Percentiles rank a stretch among this genome's conserved stretches.
These are phyloP conservation scores for Thielaviopsis populi DNA, from an alignment of 2,329 filamentous ascomycete genomes.

Conservation along the genomic window DNA sequence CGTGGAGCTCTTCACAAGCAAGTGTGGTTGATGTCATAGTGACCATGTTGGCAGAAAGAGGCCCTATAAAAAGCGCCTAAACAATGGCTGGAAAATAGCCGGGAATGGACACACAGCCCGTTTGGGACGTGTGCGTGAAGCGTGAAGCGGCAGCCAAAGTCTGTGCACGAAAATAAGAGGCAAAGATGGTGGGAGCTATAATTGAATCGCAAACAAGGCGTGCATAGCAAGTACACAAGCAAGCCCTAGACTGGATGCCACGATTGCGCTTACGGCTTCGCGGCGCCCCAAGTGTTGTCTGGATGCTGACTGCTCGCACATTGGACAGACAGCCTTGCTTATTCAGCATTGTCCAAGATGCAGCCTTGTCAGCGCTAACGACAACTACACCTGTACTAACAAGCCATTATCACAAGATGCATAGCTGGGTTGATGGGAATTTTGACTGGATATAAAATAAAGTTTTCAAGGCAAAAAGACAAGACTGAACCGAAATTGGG, in stretches of 20 bases:
- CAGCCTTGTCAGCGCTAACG: not conserved
- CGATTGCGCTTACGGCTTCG: too few relatives aligned
- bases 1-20: not conserved
- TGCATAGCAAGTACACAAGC: too few relatives aligned
- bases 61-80: not conserved
- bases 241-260: too few relatives aligned
- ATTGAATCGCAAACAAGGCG: too few relatives aligned
- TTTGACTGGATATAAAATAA: not conserved
- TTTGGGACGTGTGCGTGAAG: not conserved
- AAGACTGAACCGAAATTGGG: not conserved
- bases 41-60: not conserved
- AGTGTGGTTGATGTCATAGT: not conserved
- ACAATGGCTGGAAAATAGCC: not conserved
- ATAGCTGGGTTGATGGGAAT: not conserved
- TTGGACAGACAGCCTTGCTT: constrained; percentile 6
- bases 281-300: not conserved
- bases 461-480: not conserved
- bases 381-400: not conserved
- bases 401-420: not conserved
- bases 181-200: not conserved
- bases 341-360: not conserved
- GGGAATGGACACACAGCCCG: not conserved
- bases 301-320: not conserved
- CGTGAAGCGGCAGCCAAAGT: not conserved
- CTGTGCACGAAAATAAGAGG: not conserved